These are phyloP conservation scores for Datisca glomerata DNA, from an alignment of 306 rosid species.

Conservation along the genomic window DNA sequence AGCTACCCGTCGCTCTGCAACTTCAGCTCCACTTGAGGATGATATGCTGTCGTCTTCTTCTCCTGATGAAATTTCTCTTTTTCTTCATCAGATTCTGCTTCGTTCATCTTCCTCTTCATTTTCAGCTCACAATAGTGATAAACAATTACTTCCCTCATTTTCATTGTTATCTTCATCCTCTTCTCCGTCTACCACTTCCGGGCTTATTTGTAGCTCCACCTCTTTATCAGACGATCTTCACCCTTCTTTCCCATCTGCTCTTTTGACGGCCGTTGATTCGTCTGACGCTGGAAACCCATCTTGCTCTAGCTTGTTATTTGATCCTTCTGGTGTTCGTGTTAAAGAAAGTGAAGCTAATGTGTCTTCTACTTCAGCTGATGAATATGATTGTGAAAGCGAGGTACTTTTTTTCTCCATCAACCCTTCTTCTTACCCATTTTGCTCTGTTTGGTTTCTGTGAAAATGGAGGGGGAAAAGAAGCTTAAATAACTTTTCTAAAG, in stretches of 20 bases:
- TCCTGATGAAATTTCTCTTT: slow-evolving; percentile 77
- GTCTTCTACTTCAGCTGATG: slow-evolving; percentile 52
- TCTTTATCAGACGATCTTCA: slow-evolving; percentile 12
- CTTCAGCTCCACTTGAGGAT: slow-evolving; percentile 21
- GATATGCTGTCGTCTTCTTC: slow-evolving; percentile 27
- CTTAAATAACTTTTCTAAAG: too few species aligned
- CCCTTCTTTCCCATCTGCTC: slow-evolving; percentile 8
- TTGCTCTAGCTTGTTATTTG: neutral
- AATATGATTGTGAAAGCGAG: slow-evolving; percentile 88
- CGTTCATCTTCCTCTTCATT: slow-evolving; percentile 58
- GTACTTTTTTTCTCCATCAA: slow-evolving; percentile 18
- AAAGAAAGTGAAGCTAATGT: slow-evolving; percentile 22
- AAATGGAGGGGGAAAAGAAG: neutral
- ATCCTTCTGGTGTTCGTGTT: neutral
- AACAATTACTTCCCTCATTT: too few species aligned
- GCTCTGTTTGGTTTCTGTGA: slow-evolving; percentile 10
- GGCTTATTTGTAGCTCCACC: slow-evolving; percentile 16
- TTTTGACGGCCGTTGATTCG: slow-evolving; percentile 33
- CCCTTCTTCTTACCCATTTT: neutral
- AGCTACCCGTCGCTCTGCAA: slow-evolving; percentile 11
- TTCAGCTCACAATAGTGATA: too few species aligned
- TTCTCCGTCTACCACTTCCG: slow-evolving; percentile 14
- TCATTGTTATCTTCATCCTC: too few species aligned
- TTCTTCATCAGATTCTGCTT: slow-evolving; percentile 73
- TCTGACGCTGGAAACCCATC: slow-evolving; percentile 8